Percentiles rank a stretch among this genome's conserved stretches.
These are phyloP conservation scores for Aspergillus ostianus DNA, from an alignment of 495 filamentous ascomycete species.

Conservation along the genomic window DNA sequence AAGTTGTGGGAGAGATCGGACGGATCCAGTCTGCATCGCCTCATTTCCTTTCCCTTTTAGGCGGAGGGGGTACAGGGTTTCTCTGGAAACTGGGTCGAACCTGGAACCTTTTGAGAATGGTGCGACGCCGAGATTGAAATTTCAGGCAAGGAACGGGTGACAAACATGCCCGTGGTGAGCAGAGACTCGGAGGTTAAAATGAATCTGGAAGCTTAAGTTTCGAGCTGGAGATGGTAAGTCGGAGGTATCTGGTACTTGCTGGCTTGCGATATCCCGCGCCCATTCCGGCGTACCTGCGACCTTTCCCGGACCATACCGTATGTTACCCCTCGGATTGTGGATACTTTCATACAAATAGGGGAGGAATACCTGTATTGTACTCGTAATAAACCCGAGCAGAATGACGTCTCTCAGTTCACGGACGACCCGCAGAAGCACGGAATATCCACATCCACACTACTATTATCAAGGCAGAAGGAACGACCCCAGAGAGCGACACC, in stretches of 20 bases:
- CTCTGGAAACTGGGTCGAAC: conserved; percentile 7
- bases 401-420: conserved; percentile 30
- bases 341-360: neutral
- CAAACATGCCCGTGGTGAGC: neutral
- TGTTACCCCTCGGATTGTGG: too few species aligned
- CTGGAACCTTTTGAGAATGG: neutral
- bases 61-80: conserved; percentile 9
- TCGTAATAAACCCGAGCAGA: conserved; percentile 15
- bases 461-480: neutral
- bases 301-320: too few species aligned
- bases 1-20: conserved; percentile 15
- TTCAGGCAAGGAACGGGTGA: neutral
- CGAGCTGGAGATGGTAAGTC: too few species aligned
- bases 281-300: neutral
- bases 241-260: neutral
- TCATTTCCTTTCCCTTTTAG: conserved; percentile 14
- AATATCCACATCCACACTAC: neutral
- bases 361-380: neutral
- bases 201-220: too few species aligned
- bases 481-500: conserved; percentile 5
- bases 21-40: conserved; percentile 29
- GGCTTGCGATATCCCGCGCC: neutral
- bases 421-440: neutral
- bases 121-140: neutral
- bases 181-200: too few species aligned